These are phyloP conservation scores for Paramecium tetraurelia DNA, from an alignment of 73 alveolate species.

Conservation along the genomic window DNA sequence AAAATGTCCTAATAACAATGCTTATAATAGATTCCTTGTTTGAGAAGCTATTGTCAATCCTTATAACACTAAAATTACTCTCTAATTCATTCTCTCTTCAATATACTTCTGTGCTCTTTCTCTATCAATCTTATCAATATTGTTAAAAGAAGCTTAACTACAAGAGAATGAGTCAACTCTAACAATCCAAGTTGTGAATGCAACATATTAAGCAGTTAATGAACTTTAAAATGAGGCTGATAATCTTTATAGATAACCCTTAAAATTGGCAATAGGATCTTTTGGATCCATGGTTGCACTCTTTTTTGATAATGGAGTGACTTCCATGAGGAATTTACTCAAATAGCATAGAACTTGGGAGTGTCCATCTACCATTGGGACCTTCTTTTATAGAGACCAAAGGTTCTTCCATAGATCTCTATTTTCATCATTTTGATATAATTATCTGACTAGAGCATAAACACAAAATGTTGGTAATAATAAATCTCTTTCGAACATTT, in stretches of 20 bases:
- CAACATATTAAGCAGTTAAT: conserved; percentile 30
- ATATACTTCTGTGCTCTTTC: conserved; percentile 41
- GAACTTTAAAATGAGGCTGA: conserved; percentile 25
- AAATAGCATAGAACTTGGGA: conserved; percentile 71
- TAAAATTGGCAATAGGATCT: conserved; percentile 64
- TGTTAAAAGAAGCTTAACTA: conserved; percentile 52
- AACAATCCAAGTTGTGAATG: conserved; percentile 62
- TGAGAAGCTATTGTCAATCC: conserved; percentile 29
- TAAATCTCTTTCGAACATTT: conserved; percentile 71
- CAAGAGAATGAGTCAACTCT: conserved; percentile 62
- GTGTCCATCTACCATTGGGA: conserved; percentile 79
- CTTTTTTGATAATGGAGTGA: conserved; percentile 80
- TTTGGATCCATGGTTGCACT: conserved; percentile 80
- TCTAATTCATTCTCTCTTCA: conserved; percentile 48
- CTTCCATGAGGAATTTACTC: conserved; percentile 73
- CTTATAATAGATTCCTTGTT: neutral
- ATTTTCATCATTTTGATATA: conserved; percentile 73
- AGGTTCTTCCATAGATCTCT: conserved; percentile 72
- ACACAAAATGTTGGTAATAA: conserved; percentile 71
- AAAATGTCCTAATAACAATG: conserved; percentile 37
- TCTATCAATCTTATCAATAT: conserved; percentile 33
- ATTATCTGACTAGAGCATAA: conserved; percentile 77
- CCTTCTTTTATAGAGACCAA: conserved; percentile 77
- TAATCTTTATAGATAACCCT: conserved; percentile 41
- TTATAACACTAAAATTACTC: conserved; percentile 22